Base-by-base conservation (phyloP, 2,329 filamentous ascomycete species). In the Alternaria sp. region DNA sequence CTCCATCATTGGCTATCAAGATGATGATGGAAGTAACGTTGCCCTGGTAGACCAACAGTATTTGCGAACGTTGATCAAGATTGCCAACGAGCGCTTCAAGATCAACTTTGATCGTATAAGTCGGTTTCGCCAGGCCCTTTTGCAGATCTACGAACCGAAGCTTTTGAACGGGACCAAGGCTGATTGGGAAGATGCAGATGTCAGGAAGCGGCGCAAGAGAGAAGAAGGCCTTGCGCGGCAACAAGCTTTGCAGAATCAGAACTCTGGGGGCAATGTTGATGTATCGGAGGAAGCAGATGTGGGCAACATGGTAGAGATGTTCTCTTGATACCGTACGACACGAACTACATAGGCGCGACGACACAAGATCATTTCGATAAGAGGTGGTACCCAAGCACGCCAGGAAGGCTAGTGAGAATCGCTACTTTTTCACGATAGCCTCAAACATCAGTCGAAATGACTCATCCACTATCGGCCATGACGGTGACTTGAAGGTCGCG, bases 71-170 rank as follows among this genome's bases (percentile, higher is more conserved):
- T 81, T 97, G 14, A 79, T 94, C 12, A 78, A 81, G 4, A 85
- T 97, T 57, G 88, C 90, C 8, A 94, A 95, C 72, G 87, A 92
- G 75, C 84, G 91, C 51, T 94, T 95, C 71, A 79, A 73, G 9
- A 87, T 90, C 74, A 95, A 94, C 68, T 78, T 80, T 20, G 87
- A 87, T 69, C 84, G 91, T 46, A 93, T 91, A 63, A 83, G 83
- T 49, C 83, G 90, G 43, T 93, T 94, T 67, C 82, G 84, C 45
- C 66, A 72, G 2, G 84, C 86, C 7, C 78, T 92, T 43, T 67
- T 76, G 76, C 78, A 46, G 65, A 49, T 41, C 7, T 64, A 65
- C 30, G 43, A 60, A n/a, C 34, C 61, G 44, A 38, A 32, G 3
- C 52, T 50, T 12, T 38, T 40, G 9, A 34, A 22, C 16, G 22